These are phyloP conservation scores for Puccinia horiana DNA, from an alignment of 1,284 basidiomycete species.

Conservation along the genomic window DNA sequence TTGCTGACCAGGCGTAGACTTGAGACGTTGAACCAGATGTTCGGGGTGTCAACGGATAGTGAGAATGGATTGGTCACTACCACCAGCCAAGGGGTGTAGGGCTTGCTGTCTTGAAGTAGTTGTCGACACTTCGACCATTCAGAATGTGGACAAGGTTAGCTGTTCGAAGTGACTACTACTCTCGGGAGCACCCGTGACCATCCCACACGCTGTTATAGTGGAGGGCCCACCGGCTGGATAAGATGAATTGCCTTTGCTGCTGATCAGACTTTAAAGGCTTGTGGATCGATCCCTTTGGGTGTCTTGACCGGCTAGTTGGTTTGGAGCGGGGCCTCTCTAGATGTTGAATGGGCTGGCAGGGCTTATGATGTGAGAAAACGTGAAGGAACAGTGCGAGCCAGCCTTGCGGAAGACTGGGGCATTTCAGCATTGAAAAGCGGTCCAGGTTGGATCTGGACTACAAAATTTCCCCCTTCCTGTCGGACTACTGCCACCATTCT, in stretches of 20 bases:
- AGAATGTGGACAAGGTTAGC: constrained; percentile 42
- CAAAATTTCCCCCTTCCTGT: not conserved
- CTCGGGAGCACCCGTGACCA: not conserved
- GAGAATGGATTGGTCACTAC: constrained; percentile 31
- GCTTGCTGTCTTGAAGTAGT: not conserved
- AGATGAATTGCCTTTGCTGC: constrained; percentile 15
- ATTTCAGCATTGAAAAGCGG: no score
- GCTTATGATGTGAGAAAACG: no score
- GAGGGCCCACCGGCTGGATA: not conserved
- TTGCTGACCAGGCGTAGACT: not conserved
- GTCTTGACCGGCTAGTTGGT: not conserved
- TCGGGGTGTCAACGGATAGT: constrained; percentile 8
- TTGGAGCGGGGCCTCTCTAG: not conserved
- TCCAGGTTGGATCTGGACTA: no score
- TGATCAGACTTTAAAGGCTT: constrained; percentile 25
- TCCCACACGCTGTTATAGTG: not conserved
- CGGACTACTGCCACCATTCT: not conserved
- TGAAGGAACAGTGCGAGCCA: no score
- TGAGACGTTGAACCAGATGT: constrained; percentile 3
- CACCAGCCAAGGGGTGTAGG: not conserved
- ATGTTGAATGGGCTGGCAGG: no score
- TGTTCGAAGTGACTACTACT: constrained; percentile 38
- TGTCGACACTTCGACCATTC: constrained; percentile 20
- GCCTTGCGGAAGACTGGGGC: no score
- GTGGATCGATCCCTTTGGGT: constrained; percentile 23